A percentile compares a stretch with the other conserved stretches of the same genome.
phyloP scores from a whole-genome alignment of 495 filamentous ascomycete species.

The Lasiosphaeriaceae sp. region DNA sequence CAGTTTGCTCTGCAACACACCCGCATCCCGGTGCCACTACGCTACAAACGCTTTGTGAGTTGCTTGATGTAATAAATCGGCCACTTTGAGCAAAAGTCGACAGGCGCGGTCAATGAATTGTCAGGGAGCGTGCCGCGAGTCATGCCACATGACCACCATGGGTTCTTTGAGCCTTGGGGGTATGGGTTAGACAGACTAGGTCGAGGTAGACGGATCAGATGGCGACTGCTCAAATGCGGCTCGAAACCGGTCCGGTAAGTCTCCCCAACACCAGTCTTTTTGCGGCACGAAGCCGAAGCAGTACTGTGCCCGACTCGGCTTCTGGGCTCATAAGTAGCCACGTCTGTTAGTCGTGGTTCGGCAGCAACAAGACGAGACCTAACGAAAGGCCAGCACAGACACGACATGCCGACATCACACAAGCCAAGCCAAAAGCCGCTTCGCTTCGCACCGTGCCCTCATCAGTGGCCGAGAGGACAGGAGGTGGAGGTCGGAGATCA shows the following conservation, averaged over 20 bases:
- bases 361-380: background rate
- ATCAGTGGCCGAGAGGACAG: no score
- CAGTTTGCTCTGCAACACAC: conserved; percentile 4
- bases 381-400: background rate
- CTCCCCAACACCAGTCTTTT: background rate
- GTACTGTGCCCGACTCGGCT: background rate
- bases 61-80: background rate
- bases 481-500: no score
- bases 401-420: conserved; percentile 19
- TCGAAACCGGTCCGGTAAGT: background rate
- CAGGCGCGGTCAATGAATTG: background rate
- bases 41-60: background rate
- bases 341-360: no score
- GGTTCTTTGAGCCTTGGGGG: background rate
- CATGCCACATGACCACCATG: background rate
- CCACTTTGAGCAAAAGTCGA: background rate
- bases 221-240: background rate
- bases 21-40: background rate
- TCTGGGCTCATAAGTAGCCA: no score
- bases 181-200: background rate
- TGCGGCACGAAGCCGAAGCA: background rate
- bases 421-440: conserved; percentile 18
- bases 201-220: background rate
- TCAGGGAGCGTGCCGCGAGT: background rate
- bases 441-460: background rate